These are phyloP conservation scores for Lachnellula hyalina DNA, from an alignment of 2,329 filamentous ascomycete genomes.

Conservation along the genomic window DNA sequence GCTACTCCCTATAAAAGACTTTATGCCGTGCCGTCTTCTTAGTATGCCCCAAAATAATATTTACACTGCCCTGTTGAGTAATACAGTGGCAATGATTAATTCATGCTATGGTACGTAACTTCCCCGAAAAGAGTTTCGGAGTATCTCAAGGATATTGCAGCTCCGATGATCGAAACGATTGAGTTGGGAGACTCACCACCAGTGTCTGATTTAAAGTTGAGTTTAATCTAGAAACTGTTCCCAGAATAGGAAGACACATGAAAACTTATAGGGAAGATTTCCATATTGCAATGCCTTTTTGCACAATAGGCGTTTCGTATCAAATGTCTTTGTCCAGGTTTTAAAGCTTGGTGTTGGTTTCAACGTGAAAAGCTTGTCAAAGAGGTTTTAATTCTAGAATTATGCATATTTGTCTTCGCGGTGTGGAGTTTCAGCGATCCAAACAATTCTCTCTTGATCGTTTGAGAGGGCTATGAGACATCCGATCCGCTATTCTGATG, in stretches of 20 bases:
- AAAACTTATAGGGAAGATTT: background rate
- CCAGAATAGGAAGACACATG: background rate
- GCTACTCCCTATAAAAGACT: background rate
- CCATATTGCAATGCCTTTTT: background rate
- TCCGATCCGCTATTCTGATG: background rate
- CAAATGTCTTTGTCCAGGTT: background rate
- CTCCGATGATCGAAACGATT: background rate
- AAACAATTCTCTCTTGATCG: background rate
- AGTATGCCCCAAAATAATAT: constrained; percentile 1
- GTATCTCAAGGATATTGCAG: background rate
- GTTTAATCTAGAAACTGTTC: background rate
- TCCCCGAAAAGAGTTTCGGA: background rate
- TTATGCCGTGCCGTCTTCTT: background rate
- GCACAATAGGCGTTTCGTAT: background rate
- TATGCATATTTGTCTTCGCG: background rate
- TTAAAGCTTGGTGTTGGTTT: background rate
- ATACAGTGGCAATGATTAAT: background rate
- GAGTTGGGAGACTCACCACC: background rate
- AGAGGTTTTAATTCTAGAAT: background rate
- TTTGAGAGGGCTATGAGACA: background rate
- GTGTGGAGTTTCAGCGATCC: background rate
- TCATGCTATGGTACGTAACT: background rate
- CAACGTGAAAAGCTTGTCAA: background rate
- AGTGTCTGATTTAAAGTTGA: background rate
- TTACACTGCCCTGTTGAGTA: background rate